Evolutionary conservation across 2,329 filamentous ascomycete species (phyloP), one percentile per base, ranked within the genome.

Genomic region (Aspergillus intermedius): DNA sequence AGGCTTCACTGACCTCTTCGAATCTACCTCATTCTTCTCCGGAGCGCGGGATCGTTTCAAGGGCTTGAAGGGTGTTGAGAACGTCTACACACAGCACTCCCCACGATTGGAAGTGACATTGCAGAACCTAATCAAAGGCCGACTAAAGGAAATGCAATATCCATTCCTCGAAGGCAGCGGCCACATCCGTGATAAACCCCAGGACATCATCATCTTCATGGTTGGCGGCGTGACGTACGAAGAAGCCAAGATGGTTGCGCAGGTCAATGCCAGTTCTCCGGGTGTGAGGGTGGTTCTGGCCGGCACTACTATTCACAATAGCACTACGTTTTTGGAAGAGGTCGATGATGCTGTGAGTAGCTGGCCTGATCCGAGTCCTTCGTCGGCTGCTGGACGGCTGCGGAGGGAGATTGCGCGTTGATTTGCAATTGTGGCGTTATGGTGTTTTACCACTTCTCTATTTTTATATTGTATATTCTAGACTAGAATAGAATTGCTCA

Each of bases 11-110:
- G 91, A 97, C 56, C 82, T 97, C 5, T 97, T 98, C 60, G 91
- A 97, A 62, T 86, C 88, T 0, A 82, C 86, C 0, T 91, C 89
- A 4, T 91, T 98, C 55, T 95, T 98, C 69, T 88, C 88, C 0
- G 88, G 88, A 10, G 90, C 91, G 9, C 80, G 89, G 35, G 88
- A 86, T 61, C 83, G 91, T 4, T 90, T 98, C 68, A 95, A 95
- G 63, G 93, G 93, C 0, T 77, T 98, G 12, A 96, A 97, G 64
- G 93, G 93, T 1, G 93, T 98, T 1, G 94, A 98, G 67, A 98
- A 98, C 60, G 93, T 98, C 23, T 98, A 98, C 67, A 98, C 93
- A 0, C 94, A 98, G 67, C 93, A 98, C 68, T 94, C 89, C 5
- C 90, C 94, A 0, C 79, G 89, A 19, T 71, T 98, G 13, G 91